Base-by-base conservation (phyloP, 768 basidiomycete species). In the Suillus spraguei region DNA sequence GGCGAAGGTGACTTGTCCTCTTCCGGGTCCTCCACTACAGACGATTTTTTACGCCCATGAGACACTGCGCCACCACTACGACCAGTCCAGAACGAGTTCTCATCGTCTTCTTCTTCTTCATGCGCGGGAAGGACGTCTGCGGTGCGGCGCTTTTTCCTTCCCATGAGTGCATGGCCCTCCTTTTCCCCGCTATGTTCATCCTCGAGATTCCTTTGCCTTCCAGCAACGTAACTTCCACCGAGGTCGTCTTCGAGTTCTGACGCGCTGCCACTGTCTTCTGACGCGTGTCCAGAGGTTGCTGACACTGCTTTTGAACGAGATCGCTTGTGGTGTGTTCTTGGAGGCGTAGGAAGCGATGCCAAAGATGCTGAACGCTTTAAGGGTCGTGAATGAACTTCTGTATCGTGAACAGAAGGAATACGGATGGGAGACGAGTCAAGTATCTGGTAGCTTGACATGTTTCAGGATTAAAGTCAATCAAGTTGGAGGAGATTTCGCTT, bases 271-370 rank as follows among this genome's bases (percentile, higher is more conserved):
- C 75, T 66, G 35, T 71, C 74, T 3, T 70, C 72, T 10, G 75
- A 72, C 63, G 81, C 82, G 64, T 72, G 76, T 63, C 84, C 82
- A 28, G 83, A 83, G 46, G 82, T 80, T 39, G 79, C 79, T 20
- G 82, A 81, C 0, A 75, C 76, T 55, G 79, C 72, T 24, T 82
- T 80, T 8, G 77, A 70, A 44, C 78, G 79, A 61, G 81, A 74
- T 22, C 79, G 80, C 65, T 82, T 87, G 62, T 83, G 79, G 56
- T 77, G 80, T 9, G 87, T 89, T 35, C 84, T 76, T 0, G 89
- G 89, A 24, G 88, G 89, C 0, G 89, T 90, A 42, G 87, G 88
- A 28, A 90, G 79, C 5, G 87, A 87, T 36, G 83, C 85, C 47
- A 81, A 80, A 20, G 88, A 90, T 32, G 87, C 85, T 20, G 86